phyloP scores from a whole-genome alignment of 1,139 yeast genomes.

The Diutina neorugosa region DNA sequence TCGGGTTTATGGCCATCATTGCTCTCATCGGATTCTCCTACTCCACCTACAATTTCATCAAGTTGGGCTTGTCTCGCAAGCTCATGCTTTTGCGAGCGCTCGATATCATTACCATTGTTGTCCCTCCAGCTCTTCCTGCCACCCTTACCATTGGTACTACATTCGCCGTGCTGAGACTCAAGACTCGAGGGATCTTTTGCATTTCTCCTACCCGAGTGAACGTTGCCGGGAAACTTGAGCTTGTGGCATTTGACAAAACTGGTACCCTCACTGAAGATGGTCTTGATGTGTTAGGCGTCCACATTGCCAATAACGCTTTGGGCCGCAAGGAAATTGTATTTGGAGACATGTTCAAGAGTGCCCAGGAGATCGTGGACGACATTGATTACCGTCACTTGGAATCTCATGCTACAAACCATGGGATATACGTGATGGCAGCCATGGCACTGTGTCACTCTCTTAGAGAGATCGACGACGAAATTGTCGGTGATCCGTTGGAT shows the following conservation, averaged over 20 bases:
- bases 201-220: conserved; percentile 90
- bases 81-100: conserved; percentile 78
- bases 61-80: conserved; percentile 55
- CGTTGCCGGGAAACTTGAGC: conserved; percentile 86
- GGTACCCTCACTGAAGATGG: conserved; percentile 98
- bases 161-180: conserved; percentile 71
- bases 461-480: conserved; percentile 61
- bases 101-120: conserved; percentile 90
- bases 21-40: conserved; percentile 77
- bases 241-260: conserved; percentile 89
- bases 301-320: conserved; percentile 39
- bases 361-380: conserved; percentile 11
- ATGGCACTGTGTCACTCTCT: conserved; percentile 86
- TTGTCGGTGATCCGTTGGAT: conserved; percentile 91
- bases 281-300: conserved; percentile 81
- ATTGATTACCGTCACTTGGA: not conserved
- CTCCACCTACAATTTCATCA: conserved; percentile 73
- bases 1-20: conserved; percentile 84
- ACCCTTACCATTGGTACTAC: conserved; percentile 93
- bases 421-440: conserved; percentile 31
- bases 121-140: conserved; percentile 98
- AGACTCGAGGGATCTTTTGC: conserved; percentile 58
- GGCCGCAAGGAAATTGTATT: conserved; percentile 44
- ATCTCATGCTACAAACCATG: conserved; percentile 16
- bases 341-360: conserved; percentile 24